Conservation (phyloP, 2,329 filamentous ascomycete species). For the Stagonosporopsis tanaceti region DNA sequence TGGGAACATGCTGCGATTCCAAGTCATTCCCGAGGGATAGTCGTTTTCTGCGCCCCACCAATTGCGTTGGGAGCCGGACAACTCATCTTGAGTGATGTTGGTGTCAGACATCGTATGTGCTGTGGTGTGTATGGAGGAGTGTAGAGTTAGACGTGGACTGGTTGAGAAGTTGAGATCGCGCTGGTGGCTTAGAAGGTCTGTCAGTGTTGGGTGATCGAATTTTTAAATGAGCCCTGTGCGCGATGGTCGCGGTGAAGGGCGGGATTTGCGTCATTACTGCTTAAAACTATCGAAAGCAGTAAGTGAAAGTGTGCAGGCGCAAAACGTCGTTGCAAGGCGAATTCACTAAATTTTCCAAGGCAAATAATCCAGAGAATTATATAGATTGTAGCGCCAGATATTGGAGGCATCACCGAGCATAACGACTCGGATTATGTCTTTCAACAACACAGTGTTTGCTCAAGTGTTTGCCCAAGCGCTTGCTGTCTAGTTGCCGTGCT, state of each 20-base stretch:
- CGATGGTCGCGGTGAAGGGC: background rate
- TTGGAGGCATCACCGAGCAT: background rate
- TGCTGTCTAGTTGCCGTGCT: no score
- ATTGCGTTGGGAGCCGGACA: background rate
- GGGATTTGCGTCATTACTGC: background rate
- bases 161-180: background rate
- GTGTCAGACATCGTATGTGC: background rate
- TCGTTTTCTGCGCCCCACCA: background rate
- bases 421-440: background rate
- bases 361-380: background rate
- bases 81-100: background rate
- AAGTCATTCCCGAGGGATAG: background rate
- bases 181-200: background rate
- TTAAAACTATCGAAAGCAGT: background rate
- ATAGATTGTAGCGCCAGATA: background rate
- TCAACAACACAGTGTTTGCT: no score
- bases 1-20: slow-evolving; percentile 1
- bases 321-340: background rate
- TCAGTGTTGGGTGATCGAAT: background rate
- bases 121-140: background rate
- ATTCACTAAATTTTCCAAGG: no score
- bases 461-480: no score
- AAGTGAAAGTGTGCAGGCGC: background rate
- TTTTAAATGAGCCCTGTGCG: background rate
- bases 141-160: background rate